phyloP scores from a whole-genome alignment of 148 eudicot species.

The Vaccinium darrowii region DNA sequence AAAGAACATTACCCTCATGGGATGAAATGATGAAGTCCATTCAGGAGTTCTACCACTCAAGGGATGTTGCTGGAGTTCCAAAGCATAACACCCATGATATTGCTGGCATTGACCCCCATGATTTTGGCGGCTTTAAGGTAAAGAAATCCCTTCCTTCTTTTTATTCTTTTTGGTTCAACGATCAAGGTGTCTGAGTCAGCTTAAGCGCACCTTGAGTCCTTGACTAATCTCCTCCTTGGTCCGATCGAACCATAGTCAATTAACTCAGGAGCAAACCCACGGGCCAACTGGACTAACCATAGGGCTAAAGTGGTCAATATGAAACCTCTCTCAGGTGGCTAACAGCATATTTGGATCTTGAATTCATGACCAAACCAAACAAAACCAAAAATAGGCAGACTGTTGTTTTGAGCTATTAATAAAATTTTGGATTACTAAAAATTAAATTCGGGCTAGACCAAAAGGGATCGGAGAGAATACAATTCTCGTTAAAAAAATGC shows the following conservation, averaged over 20 bases:
- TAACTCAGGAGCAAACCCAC: too few relatives aligned
- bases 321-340: background rate
- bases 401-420: too few relatives aligned
- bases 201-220: too few relatives aligned
- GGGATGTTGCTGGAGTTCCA: slow-evolving; percentile 61
- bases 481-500: background rate
- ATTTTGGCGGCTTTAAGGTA: slow-evolving; percentile 49
- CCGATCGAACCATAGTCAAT: too few relatives aligned
- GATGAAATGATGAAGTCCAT: slow-evolving; percentile 76
- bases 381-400: background rate
- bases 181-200: too few relatives aligned
- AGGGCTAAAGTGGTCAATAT: too few relatives aligned
- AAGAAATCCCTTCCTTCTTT: background rate
- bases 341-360: background rate
- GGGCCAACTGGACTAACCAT: too few relatives aligned
- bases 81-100: slow-evolving; percentile 72
- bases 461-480: background rate
- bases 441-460: too few relatives aligned
- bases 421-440: too few relatives aligned
- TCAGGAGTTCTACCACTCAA: slow-evolving; percentile 51
- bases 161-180: too few relatives aligned
- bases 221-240: too few relatives aligned
- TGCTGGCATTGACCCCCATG: slow-evolving; percentile 17
- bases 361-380: background rate
- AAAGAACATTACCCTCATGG: slow-evolving; percentile 57